Conservation (phyloP, 1,284 basidiomycete genomes). For the Waitea zeae region DNA sequence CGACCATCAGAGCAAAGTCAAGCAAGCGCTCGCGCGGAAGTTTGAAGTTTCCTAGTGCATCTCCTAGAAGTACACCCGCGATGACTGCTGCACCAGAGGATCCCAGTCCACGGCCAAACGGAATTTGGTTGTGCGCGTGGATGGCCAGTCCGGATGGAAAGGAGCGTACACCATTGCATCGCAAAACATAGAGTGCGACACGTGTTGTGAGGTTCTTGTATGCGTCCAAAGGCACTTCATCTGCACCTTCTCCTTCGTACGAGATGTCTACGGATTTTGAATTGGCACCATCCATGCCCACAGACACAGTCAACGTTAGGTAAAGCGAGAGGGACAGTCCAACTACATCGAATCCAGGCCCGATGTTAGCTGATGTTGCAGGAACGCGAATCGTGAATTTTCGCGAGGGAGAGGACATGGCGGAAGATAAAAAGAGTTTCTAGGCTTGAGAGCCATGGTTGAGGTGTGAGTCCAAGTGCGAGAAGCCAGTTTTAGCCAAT, state of each 20-base stretch:
- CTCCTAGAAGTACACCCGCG: slow-evolving; percentile 84
- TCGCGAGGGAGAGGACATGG: no score
- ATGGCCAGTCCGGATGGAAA: slow-evolving; percentile 70
- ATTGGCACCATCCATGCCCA: slow-evolving; percentile 14
- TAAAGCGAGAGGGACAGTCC: slow-evolving; percentile 89
- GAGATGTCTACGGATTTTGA: slow-evolving; percentile 44
- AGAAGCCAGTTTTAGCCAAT: no score
- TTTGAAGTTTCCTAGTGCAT: slow-evolving; percentile 62
- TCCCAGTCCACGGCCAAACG: slow-evolving; percentile 93
- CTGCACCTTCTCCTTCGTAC: slow-evolving; percentile 80
- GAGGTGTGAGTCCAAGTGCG: no score
- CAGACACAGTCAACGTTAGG: slow-evolving; percentile 60
- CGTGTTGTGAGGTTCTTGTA: slow-evolving; percentile 99
- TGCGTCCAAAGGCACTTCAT: slow-evolving; percentile 83
- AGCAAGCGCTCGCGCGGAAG: slow-evolving; percentile 64
- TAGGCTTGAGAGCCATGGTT: no score
- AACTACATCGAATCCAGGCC: slow-evolving; percentile 97
- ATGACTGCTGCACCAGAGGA: slow-evolving; percentile 97
- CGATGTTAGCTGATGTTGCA: slow-evolving; percentile 96
- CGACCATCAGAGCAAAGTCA: slow-evolving; percentile 98
- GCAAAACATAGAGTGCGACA: slow-evolving; percentile 91
- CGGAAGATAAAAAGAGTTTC: no score
- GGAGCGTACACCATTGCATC: slow-evolving; percentile 57
- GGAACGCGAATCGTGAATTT: slow-evolving; percentile 77
- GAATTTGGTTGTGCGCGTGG: slow-evolving; percentile 84